These are phyloP conservation scores for Excoecaria cochinchinensis DNA, from an alignment of 345 rosid species.

Conservation along the genomic window DNA sequence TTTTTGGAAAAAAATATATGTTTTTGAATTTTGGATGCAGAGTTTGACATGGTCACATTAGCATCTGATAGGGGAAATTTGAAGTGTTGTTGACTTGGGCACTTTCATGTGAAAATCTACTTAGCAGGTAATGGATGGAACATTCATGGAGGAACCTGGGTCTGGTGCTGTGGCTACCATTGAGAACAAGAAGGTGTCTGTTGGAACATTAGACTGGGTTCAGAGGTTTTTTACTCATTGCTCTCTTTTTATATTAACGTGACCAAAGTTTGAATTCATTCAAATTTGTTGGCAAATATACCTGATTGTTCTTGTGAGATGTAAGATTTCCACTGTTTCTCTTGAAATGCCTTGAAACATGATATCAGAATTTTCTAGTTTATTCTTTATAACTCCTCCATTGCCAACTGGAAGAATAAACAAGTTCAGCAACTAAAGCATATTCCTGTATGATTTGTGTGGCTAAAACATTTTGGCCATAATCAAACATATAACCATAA, in stretches of 20 bases:
- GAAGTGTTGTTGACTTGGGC: not conserved
- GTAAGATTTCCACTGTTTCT: slow-evolving; percentile 1
- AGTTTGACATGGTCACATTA: not conserved
- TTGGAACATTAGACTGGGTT: slow-evolving; percentile 92
- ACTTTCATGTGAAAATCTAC: slow-evolving; percentile 6
- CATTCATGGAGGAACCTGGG: slow-evolving; percentile 91
- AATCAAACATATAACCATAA: not conserved
- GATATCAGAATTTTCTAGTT: not conserved
- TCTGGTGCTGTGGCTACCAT: slow-evolving; percentile 79
- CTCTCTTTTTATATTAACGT: slow-evolving; percentile 5
- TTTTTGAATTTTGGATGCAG: not conserved
- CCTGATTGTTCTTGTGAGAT: not conserved
- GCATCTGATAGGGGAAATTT: not conserved
- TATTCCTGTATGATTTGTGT: not conserved
- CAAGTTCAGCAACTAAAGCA: not conserved
- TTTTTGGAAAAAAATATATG: not conserved
- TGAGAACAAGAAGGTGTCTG: slow-evolving; percentile 65
- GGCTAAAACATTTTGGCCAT: not conserved
- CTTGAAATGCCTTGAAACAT: not conserved
- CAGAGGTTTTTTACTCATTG: slow-evolving; percentile 48
- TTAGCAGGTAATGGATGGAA: slow-evolving; percentile 70
- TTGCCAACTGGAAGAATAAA: not conserved
- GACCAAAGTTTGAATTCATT: not conserved
- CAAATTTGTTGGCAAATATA: slow-evolving; percentile 8
- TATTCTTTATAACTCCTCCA: not conserved